Base-by-base conservation (phyloP, 2,329 filamentous ascomycete species). In the Aureobasidium zeae region DNA sequence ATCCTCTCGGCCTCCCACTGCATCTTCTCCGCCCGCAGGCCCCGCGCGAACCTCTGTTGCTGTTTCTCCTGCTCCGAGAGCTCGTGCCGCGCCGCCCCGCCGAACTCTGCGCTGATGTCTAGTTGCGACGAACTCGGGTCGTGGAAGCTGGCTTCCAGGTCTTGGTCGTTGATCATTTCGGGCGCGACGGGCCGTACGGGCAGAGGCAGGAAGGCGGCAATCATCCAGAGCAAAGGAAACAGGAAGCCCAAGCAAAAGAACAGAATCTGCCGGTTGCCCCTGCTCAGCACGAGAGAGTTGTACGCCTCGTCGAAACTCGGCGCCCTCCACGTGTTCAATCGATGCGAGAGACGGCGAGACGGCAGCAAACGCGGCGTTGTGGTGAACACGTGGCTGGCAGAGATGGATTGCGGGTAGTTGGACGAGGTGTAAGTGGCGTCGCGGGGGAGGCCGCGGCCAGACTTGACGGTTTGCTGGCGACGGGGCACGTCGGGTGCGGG, bases 211-310 rank as follows among this genome's bases (percentile, higher is more conserved):
- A 60, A 46, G 1, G 60, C 58, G 4, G 52, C 61, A 1, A 63
- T 22, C 49, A 62, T 58, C 61, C 61, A 63, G 28, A 57, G 49
- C 2, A 61, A 30, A 3, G 61, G 61, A 36, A 55, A 56, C 5
- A 61, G 34, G 49, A 63, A 63, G 22, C 61, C 60, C 6, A 60
- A 48, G 12, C 52, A 52, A 48, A 63, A 63, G 15, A 60, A 50
- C 7, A 61, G 47, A 28, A 62, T 57, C 35, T 63, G 61, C 4
- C 59, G 50, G 32, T 61, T 61, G 39, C 58, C 55, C 15, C 56
- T 53, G 9, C 52, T 56, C 20, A 51, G 50, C 25, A 62, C 44
- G 11, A 61, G 48, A 3, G 55, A 58, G 44, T 57, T 56, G 11
- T 61, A 51, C 9, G 52, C 55, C 34, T 62, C 60, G 37, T 57